These are phyloP conservation scores for Trichocladium uniseriatum DNA, from an alignment of 495 filamentous ascomycete genomes.

Conservation along the genomic window DNA sequence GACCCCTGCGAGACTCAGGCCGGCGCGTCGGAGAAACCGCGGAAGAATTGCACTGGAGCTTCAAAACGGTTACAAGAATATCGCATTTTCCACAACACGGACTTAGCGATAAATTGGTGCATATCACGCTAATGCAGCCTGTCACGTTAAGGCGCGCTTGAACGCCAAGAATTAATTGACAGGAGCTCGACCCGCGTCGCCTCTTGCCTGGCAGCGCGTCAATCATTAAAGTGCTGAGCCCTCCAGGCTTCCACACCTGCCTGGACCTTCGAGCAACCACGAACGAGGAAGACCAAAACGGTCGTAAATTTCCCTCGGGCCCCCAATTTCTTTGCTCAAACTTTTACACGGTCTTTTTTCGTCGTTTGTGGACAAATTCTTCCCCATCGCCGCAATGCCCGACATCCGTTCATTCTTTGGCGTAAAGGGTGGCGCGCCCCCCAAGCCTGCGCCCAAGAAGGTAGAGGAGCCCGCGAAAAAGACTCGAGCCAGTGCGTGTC, in stretches of 20 bases:
- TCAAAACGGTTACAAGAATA: background rate
- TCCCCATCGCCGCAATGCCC: slow-evolving; percentile 44
- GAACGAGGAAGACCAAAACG: background rate
- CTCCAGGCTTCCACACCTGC: background rate
- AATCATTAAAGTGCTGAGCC: background rate
- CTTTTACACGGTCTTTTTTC: background rate
- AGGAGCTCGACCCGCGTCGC: background rate
- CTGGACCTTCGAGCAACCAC: background rate
- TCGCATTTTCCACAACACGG: background rate
- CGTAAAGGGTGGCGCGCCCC: slow-evolving; percentile 42
- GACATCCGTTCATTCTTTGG: slow-evolving; percentile 81
- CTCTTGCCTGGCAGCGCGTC: slow-evolving; percentile 3
- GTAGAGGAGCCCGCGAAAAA: slow-evolving; percentile 38
- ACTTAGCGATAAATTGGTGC: background rate
- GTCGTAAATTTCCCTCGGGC: background rate
- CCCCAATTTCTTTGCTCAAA: background rate
- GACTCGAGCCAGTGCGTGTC: slow-evolving; percentile 29
- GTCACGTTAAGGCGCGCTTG: background rate
- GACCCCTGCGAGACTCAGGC: background rate
- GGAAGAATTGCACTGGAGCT: background rate
- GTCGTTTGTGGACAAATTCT: background rate
- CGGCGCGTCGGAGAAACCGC: background rate
- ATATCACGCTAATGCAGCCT: background rate
- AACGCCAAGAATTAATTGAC: slow-evolving; percentile 4
- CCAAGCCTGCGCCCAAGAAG: slow-evolving; percentile 43